Conservation (phyloP, 352 stramenopile species). For the Phytophthora tubulina region DNA sequence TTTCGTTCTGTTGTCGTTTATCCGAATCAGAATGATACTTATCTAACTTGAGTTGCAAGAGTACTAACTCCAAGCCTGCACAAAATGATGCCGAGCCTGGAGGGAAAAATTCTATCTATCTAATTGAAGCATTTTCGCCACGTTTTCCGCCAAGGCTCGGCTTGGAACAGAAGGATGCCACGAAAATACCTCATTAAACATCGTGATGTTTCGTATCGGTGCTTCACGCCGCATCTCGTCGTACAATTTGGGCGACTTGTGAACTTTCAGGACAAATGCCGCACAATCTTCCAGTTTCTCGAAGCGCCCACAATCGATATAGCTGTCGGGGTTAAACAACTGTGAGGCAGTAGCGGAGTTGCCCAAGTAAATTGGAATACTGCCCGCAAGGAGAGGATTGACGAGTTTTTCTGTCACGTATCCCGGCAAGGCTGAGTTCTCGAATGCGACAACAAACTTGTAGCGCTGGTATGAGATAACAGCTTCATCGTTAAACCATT, state of each 20-base stretch:
- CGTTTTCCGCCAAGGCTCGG: slow-evolving; percentile 1
- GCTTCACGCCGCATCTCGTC: slow-evolving; percentile 34
- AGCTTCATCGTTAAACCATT: slow-evolving; percentile 53
- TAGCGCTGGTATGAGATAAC: slow-evolving; percentile 38
- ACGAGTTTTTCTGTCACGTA: slow-evolving; percentile 79
- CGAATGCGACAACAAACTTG: slow-evolving; percentile 70
- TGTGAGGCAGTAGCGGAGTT: slow-evolving; percentile 45
- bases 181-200: slow-evolving; percentile 47
- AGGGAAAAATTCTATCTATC: too few species aligned
- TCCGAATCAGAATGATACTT: too few species aligned
- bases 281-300: slow-evolving; percentile 48
- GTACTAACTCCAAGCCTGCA: too few species aligned
- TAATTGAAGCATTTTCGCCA: slow-evolving; percentile 4
- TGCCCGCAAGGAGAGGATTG: slow-evolving; percentile 63
- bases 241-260: slow-evolving; percentile 47
- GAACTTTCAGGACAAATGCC: slow-evolving; percentile 43
- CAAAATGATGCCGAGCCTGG: too few species aligned
- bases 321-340: slow-evolving; percentile 61
- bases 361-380: slow-evolving; percentile 66
- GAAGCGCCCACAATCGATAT: slow-evolving; percentile 65
- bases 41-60: too few species aligned
- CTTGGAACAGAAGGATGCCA: slow-evolving; percentile 54
- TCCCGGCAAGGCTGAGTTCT: slow-evolving; percentile 52
- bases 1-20: too few species aligned
- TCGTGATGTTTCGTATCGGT: slow-evolving; percentile 39